phyloP scores from a whole-genome alignment of 2,329 filamentous ascomycete genomes.

The Diaporthe citrichinensis region DNA sequence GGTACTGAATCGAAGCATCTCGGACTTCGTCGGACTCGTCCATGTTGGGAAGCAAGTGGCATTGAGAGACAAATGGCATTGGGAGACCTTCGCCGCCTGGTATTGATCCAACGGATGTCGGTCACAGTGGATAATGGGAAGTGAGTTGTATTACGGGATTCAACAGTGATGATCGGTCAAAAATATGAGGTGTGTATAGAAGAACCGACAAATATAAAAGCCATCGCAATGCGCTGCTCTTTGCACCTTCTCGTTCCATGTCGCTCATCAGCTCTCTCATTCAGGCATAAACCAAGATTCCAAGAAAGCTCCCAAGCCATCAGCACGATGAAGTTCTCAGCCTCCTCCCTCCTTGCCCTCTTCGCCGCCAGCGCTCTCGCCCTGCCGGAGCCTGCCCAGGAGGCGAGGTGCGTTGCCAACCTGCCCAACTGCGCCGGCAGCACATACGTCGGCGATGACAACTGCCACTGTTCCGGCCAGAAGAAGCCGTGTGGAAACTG shows the following conservation, averaged over 20 bases:
- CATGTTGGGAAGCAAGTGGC: neutral
- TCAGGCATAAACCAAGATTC: neutral
- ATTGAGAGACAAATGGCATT: neutral
- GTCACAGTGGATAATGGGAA: too few species aligned
- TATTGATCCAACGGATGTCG: too few species aligned
- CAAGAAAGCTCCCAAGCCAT: neutral
- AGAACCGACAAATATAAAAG: neutral
- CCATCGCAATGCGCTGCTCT: too few species aligned
- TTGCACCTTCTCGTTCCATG: neutral
- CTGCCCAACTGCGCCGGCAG: neutral
- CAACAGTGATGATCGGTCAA: too few species aligned
- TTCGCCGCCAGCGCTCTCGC: neutral
- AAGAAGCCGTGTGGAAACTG: neutral
- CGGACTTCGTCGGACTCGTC: neutral
- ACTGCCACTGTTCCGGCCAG: conserved; percentile 5
- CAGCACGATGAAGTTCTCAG: neutral
- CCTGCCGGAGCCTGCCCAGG: neutral
- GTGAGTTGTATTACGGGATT: too few species aligned
- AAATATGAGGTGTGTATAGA: neutral
- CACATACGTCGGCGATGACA: neutral
- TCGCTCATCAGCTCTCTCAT: neutral
- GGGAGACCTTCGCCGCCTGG: neutral
- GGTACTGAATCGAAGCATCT: neutral
- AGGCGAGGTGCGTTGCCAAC: neutral
- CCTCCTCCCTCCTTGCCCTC: neutral